Evolutionary conservation across 768 basidiomycete species (phyloP).

Genomic region (Aureoboletus auriporus): DNA sequence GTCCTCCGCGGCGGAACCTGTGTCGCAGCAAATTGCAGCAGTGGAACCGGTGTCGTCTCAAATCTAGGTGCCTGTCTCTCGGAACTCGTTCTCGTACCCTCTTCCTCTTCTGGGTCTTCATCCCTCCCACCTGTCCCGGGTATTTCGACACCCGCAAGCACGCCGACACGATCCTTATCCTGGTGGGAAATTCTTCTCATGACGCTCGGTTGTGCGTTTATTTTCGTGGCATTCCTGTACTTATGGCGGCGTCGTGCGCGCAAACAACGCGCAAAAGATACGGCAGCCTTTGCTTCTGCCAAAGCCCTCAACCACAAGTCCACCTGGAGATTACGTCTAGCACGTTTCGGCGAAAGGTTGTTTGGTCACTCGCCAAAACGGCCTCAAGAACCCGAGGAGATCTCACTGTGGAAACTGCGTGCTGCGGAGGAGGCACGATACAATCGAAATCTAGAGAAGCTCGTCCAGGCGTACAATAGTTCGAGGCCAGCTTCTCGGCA

Average conservation of each 20-base stretch:
- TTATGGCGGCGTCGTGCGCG: constrained; percentile 68
- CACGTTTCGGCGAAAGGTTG: constrained; percentile 53
- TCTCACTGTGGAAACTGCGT: constrained; percentile 47
- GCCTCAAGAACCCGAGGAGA: constrained; percentile 37
- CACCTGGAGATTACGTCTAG: constrained; percentile 55
- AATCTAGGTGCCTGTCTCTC: constrained; percentile 78
- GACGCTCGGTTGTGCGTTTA: constrained; percentile 76
- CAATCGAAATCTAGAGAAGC: constrained; percentile 47
- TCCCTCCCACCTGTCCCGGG: constrained; percentile 55
- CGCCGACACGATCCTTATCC: constrained; percentile 37
- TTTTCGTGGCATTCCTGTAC: constrained; percentile 63
- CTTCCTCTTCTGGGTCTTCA: constrained; percentile 35
- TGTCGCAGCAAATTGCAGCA: constrained; percentile 55
- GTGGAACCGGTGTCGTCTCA: constrained; percentile 52
- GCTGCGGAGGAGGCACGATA: constrained; percentile 49
- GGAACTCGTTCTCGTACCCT: constrained; percentile 59
- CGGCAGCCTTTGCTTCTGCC: constrained; percentile 57
- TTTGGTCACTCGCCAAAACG: constrained; percentile 45
- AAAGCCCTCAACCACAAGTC: constrained; percentile 48
- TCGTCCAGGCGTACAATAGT: constrained; percentile 45
- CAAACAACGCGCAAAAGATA: constrained; percentile 63
- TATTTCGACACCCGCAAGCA: constrained; percentile 46
- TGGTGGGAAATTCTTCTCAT: constrained; percentile 90
- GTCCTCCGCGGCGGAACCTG: constrained; percentile 68
- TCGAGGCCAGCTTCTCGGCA: constrained; percentile 38